These are phyloP conservation scores for Lippia alba DNA, from an alignment of 305 asterid genomes.

Conservation along the genomic window DNA sequence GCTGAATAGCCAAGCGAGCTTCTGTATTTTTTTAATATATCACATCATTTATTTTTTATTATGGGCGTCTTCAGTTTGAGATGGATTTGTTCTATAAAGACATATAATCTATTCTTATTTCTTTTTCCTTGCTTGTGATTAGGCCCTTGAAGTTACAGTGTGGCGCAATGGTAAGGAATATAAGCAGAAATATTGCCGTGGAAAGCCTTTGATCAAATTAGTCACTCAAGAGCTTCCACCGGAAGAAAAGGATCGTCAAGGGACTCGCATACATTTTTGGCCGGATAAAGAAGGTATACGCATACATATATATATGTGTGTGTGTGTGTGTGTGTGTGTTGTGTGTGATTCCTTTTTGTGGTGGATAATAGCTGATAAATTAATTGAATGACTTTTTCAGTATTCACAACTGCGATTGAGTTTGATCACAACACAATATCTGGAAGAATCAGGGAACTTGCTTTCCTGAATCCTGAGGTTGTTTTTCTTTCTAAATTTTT, in stretches of 20 bases:
- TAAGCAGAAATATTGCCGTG: slow-evolving; percentile 87
- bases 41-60: no score
- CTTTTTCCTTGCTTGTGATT: slow-evolving; percentile 22
- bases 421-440: slow-evolving; percentile 88
- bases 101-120: no score
- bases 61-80: no score
- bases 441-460: slow-evolving; percentile 96
- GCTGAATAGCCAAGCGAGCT: no score
- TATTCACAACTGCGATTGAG: slow-evolving; percentile 76
- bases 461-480: slow-evolving; percentile 91
- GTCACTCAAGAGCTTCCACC: slow-evolving; percentile 63
- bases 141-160: slow-evolving; percentile 88
- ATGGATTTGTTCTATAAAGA: no score
- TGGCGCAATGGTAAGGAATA: slow-evolving; percentile 94
- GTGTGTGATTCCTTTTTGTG: not conserved
- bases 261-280: slow-evolving; percentile 88
- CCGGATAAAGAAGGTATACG: slow-evolving; percentile 86
- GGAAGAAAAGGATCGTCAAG: slow-evolving; percentile 58
- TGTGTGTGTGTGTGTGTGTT: not conserved
- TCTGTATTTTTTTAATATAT: no score
- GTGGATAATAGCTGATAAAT: slow-evolving; percentile 16
- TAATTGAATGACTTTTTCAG: slow-evolving; percentile 47
- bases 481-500: slow-evolving; percentile 26
- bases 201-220: slow-evolving; percentile 74
- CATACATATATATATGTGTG: no score